Evolutionary conservation across 1,284 basidiomycete genomes (phyloP).

Genomic region (Cryptococcus neoformans): DNA sequence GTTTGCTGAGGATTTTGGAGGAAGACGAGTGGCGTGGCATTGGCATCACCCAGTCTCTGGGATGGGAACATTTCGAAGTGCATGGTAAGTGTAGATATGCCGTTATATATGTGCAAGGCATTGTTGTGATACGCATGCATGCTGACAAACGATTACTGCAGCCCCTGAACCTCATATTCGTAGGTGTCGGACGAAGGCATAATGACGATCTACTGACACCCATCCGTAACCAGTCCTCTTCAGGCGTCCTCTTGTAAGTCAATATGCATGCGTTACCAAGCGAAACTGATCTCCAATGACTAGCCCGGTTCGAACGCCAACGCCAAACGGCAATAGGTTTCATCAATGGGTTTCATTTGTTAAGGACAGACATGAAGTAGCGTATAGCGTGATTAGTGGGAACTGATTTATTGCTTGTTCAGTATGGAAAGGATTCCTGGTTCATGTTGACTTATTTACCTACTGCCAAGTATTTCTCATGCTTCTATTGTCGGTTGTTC

Average conservation of each 20-base stretch:
- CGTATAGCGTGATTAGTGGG: too few species aligned
- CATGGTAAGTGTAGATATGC: conserved; percentile 62
- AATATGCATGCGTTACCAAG: conserved; percentile 12
- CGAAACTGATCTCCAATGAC: neutral
- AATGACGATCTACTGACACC: neutral
- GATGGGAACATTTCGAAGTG: conserved; percentile 97
- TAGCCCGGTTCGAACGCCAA: neutral
- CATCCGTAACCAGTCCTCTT: conserved; percentile 48
- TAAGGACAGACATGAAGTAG: too few species aligned
- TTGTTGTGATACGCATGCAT: neutral
- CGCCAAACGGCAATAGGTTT: too few species aligned
- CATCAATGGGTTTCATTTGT: too few species aligned
- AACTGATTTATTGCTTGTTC: too few species aligned
- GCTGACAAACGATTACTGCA: conserved; percentile 9
- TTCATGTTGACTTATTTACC: too few species aligned
- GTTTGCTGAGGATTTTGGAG: conserved; percentile 73
- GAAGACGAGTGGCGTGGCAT: conserved; percentile 94
- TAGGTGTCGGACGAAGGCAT: conserved; percentile 15
- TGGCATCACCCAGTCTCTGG: conserved; percentile 91
- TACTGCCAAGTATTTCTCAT: too few species aligned
- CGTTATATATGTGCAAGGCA: neutral
- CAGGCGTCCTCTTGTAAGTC: conserved; percentile 50
- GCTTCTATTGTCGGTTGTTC: too few species aligned
- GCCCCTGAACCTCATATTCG: conserved; percentile 45
- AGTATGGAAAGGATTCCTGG: too few species aligned